Conservation (phyloP, 768 basidiomycete species). For the Postia placenta region DNA sequence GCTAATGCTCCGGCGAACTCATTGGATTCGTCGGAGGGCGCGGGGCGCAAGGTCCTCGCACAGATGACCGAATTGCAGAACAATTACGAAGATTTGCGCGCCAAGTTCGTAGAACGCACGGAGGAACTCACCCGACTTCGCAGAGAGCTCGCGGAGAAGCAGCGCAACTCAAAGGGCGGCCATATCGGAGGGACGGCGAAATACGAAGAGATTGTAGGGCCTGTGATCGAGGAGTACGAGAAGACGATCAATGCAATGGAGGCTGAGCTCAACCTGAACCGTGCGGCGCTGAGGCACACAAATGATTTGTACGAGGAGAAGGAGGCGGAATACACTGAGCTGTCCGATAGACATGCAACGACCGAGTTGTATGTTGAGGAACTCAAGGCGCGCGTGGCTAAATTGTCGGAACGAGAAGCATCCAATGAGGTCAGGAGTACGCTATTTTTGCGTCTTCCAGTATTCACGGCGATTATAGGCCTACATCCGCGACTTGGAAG, state of each 20-base stretch:
- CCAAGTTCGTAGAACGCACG: constrained; percentile 82
- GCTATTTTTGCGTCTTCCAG: constrained; percentile 2
- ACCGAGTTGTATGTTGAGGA: constrained; percentile 88
- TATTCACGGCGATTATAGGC: constrained; percentile 43
- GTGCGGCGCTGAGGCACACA: constrained; percentile 82
- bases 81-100: constrained; percentile 79
- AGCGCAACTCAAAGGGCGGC: constrained; percentile 53
- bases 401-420: constrained; percentile 81
- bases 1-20: background rate
- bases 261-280: constrained; percentile 81
- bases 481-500: constrained; percentile 90
- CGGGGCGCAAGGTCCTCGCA: constrained; percentile 69
- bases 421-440: constrained; percentile 73
- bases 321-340: constrained; percentile 65
- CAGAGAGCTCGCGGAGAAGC: constrained; percentile 71
- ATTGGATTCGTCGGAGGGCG: constrained; percentile 43
- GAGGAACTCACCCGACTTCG: constrained; percentile 80
- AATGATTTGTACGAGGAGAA: constrained; percentile 93
- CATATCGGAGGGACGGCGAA: constrained; percentile 56
- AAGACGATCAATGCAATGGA: constrained; percentile 95
- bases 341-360: constrained; percentile 65
- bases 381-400: constrained; percentile 69
- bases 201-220: constrained; percentile 92
- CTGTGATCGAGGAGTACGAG: constrained; percentile 98
- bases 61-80: constrained; percentile 82